Evolutionary conservation across 2,329 filamentous ascomycete species (phyloP).

Genomic region (Fusarium goolgardi): DNA sequence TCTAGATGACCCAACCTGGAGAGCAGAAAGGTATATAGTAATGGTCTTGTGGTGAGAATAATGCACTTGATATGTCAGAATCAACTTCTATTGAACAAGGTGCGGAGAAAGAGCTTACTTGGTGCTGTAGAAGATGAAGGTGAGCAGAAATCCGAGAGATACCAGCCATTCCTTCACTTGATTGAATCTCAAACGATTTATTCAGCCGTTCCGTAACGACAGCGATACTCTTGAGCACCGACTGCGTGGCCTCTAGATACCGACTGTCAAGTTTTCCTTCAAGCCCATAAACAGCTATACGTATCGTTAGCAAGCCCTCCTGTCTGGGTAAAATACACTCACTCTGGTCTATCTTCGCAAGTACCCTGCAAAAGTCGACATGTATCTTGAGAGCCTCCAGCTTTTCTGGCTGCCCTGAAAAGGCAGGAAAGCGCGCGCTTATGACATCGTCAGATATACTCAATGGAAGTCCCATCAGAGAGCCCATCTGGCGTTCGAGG

Average conservation of each 20-base stretch:
- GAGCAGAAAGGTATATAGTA: slow-evolving; percentile 39
- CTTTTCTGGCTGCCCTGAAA: slow-evolving; percentile 19
- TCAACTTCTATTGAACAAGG: fast-evolving
- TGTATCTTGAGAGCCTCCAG: slow-evolving; percentile 31
- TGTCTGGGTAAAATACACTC: background rate
- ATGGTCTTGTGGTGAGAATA: slow-evolving; percentile 35
- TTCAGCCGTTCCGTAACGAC: slow-evolving; percentile 34
- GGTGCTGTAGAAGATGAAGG: slow-evolving; percentile 38
- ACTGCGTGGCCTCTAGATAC: slow-evolving; percentile 35
- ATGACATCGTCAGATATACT: slow-evolving; percentile 35
- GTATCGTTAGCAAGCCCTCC: background rate
- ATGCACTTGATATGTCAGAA: slow-evolving; percentile 29
- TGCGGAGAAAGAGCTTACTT: slow-evolving; percentile 6
- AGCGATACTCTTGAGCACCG: slow-evolving; percentile 39
- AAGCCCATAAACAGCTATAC: slow-evolving; percentile 37
- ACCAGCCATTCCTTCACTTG: slow-evolving; percentile 27
- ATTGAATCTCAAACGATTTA: slow-evolving; percentile 33
- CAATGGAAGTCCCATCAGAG: slow-evolving; percentile 35
- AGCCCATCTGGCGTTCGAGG: slow-evolving; percentile 34
- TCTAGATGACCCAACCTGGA: slow-evolving; percentile 37
- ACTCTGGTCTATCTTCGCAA: slow-evolving; percentile 42
- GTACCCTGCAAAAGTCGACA: slow-evolving; percentile 25
- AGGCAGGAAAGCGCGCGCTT: slow-evolving; percentile 29
- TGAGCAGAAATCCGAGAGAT: slow-evolving; percentile 37
- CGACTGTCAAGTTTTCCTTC: slow-evolving; percentile 43